Conservation (phyloP, 805 yeast genomes). For the Kodamaea kakaduensis region DNA sequence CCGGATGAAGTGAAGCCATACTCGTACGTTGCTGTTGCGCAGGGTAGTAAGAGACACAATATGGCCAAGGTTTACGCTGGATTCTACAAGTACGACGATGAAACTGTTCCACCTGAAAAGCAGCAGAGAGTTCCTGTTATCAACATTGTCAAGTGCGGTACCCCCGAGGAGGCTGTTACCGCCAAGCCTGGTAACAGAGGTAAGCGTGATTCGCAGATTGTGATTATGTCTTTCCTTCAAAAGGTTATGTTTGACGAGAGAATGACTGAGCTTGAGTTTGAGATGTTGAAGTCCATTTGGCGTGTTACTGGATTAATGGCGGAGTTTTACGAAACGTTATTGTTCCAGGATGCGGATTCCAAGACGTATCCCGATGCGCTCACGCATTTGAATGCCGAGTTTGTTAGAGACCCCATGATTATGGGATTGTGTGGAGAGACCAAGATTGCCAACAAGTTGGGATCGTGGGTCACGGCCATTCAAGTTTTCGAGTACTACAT, state of each 20-base stretch:
- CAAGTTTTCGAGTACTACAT: constrained; percentile 93
- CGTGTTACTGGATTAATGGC: constrained; percentile 82
- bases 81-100: constrained; percentile 78
- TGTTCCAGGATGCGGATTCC: constrained; percentile 96
- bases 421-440: constrained; percentile 98
- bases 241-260: constrained; percentile 86
- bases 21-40: constrained; percentile 94
- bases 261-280: constrained; percentile 87
- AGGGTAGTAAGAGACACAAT: constrained; percentile 91
- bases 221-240: constrained; percentile 86
- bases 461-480: constrained; percentile 87
- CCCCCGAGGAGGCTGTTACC: constrained; percentile 68
- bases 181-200: constrained; percentile 88
- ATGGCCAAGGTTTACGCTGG: constrained; percentile 98
- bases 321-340: constrained; percentile 70
- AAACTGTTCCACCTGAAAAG: constrained; percentile 69
- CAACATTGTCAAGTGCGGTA: constrained; percentile 81
- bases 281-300: constrained; percentile 71
- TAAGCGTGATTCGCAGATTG: constrained; percentile 90
- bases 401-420: constrained; percentile 78
- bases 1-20: constrained; percentile 72
- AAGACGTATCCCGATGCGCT: constrained; percentile 81
- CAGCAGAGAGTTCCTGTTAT: constrained; percentile 84
- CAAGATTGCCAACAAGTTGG: constrained; percentile 76
- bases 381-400: constrained; percentile 85